Evolutionary conservation across 148 eudicot species (phyloP), one percentile per base, ranked within the genome.

Genomic region (Rhododendron williamsianum): DNA sequence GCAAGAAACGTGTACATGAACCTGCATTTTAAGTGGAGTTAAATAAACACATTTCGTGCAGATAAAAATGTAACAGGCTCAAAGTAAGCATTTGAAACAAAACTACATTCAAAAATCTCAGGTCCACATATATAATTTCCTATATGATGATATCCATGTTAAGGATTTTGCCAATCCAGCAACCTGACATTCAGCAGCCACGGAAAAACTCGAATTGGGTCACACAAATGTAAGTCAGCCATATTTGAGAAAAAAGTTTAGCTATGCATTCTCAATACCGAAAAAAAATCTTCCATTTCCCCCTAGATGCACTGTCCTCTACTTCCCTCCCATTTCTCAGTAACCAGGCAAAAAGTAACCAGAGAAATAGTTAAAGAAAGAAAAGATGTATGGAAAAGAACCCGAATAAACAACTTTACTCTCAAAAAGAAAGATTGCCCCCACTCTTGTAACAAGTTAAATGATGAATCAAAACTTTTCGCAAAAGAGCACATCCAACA

Each of bases 1-100:
- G 94, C 97, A 81, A 93, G 87, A 82, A 91, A 91, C 72, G 92
- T 82, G 89, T 92, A 94, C 81, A 95, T 93, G 86, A 95, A 95
- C 98, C 97, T 94, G 92, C 86, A 91, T 38, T 54, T 72, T 1
- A 73, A 54, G 15, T 13, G 41, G 35, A 33, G 15, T 54, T 54
- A 33, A 25, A 79, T n/a, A 13, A 25, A 13, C 18, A 48, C 27
- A 27, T n/a, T 27, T 79, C 21, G 2, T 48, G 54, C 38, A 48
- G 35, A 27, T 49, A 48, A 25, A 79, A 79, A 27, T 71, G 82
- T 79, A 6, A 30, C 30, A 25, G 21, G 9, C 60, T 2, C 63
- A 79, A 27, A 79, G 2, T 49, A 79, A 30, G 23, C 82, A 78
- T 78, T 41, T 41, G 45, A 45, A 25, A 48, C 56, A 48, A 78